These are phyloP conservation scores for Hypoxylon fuscum DNA, from an alignment of 495 filamentous ascomycete genomes.

Conservation along the genomic window DNA sequence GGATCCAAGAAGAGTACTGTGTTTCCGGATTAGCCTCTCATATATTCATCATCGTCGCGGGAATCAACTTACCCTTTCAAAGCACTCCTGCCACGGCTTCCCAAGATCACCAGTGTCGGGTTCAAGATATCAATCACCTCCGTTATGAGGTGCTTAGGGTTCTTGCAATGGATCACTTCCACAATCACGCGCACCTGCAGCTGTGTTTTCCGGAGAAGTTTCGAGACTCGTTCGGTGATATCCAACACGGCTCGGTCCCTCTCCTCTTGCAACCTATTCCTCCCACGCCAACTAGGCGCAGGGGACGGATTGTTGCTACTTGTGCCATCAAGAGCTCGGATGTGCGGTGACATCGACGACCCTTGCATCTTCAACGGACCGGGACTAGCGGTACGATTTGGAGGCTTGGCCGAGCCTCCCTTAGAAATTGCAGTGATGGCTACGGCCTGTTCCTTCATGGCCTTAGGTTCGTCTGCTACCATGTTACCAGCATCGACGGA, in stretches of 20 bases:
- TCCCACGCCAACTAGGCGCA: constrained; percentile 51
- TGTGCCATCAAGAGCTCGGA: constrained; percentile 34
- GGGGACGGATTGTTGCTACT: constrained; percentile 49
- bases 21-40: constrained; percentile 12
- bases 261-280: constrained; percentile 74
- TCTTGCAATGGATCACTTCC: constrained; percentile 98
- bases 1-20: constrained; percentile 74
- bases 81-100: constrained; percentile 87
- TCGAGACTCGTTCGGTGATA: constrained; percentile 81
- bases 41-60: neutral
- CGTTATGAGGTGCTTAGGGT: constrained; percentile 83
- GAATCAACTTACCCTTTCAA: constrained; percentile 80
- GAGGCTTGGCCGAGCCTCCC: constrained; percentile 44
- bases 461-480: constrained; percentile 62
- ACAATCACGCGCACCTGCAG: constrained; percentile 91
- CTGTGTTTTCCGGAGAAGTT: constrained; percentile 85
- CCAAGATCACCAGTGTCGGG: constrained; percentile 93
- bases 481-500: constrained; percentile 39
- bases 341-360: constrained; percentile 42
- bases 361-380: constrained; percentile 40
- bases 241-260: constrained; percentile 76
- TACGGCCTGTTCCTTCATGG: constrained; percentile 75
- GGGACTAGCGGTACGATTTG: constrained; percentile 44
- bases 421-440: constrained; percentile 56
- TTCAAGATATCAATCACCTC: constrained; percentile 91